Evolutionary conservation across 2,329 filamentous ascomycete genomes (phyloP), one percentile per base, ranked within the genome.

Genomic region (Hypoxylon sp.): DNA sequence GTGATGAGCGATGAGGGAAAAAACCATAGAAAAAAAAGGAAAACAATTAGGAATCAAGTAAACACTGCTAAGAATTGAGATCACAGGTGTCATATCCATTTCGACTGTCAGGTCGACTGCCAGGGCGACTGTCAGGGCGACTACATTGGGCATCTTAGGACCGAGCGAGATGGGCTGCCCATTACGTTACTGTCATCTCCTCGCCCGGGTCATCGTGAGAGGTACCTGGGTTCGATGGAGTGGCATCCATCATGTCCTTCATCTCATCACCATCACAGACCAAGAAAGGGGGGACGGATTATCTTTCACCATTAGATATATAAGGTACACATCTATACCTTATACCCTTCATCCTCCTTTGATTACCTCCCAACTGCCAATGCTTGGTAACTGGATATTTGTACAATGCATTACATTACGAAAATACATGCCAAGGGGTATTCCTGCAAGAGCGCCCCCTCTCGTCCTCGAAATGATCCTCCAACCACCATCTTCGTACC

Each of bases 401-500:
- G 63, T 70, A 70, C 67, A 69, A 50, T 62, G 49, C 59, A 67
- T 65, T 66, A 66, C 65, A 64, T 52, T 62, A 52, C 63, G 64
- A 64, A 64, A 63, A 55, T 64, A 65, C 67, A 65, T 62, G 61
- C 65, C 58, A 64, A 57, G 67, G 67, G 67, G 68, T 69, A 69
- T 69, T 66, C 59, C 60, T 67, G 54, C 63, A 58, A 35, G 35
- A 55, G 45, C 31, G 41, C 47, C 51, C 42, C 47, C 49, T 41
- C 51, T 43, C 55, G 38, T 45, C 41, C 47, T 54, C 46, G 47
- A 54, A 33, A 51, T 53, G 26, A 37, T 55, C 55, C 54, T 61
- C 47, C 60, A 61, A 60, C 50, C 35, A 54, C 38, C 42, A 42
- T 53, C 50, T 50, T 48, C 53, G 40, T 41, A 46, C 58, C 40